phyloP scores from a whole-genome alignment of 768 basidiomycete genomes.

The Candolleomyces eurysporus region DNA sequence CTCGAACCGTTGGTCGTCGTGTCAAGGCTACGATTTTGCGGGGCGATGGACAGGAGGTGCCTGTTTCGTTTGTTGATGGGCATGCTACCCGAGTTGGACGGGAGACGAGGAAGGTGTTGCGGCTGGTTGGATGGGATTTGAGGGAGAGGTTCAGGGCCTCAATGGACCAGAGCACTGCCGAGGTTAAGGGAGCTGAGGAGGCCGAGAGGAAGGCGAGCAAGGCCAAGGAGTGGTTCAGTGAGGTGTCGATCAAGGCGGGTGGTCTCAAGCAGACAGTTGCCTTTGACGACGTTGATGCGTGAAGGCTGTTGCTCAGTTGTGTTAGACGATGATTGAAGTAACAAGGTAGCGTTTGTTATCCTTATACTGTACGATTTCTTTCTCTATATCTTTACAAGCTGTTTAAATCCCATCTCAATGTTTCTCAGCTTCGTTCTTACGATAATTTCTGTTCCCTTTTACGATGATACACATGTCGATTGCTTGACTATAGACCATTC shows the following conservation, averaged over 20 bases:
- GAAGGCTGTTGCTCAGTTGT: slow-evolving; percentile 7
- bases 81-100: slow-evolving; percentile 70
- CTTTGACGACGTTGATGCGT: slow-evolving; percentile 29
- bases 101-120: slow-evolving; percentile 92
- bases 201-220: slow-evolving; percentile 63
- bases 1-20: slow-evolving; percentile 84
- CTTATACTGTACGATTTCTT: not conserved
- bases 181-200: slow-evolving; percentile 77
- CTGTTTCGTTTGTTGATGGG: slow-evolving; percentile 59
- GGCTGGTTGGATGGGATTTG: slow-evolving; percentile 88
- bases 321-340: not conserved
- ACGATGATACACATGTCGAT: not conserved
- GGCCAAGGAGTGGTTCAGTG: slow-evolving; percentile 73
- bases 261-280: slow-evolving; percentile 37
- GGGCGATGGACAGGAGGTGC: slow-evolving; percentile 44
- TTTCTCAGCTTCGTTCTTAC: not conserved
- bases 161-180: slow-evolving; percentile 75
- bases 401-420: not conserved
- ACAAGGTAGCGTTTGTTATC: slow-evolving; percentile 2
- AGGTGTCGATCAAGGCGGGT: slow-evolving; percentile 46
- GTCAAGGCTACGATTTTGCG: slow-evolving; percentile 63
- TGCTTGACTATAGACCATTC: not conserved
- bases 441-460: not conserved
- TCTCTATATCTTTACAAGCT: not conserved
- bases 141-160: slow-evolving; percentile 76